These are phyloP conservation scores for Smithsoniella earleae DNA, from an alignment of 163 green algal species.

Conservation along the genomic window DNA sequence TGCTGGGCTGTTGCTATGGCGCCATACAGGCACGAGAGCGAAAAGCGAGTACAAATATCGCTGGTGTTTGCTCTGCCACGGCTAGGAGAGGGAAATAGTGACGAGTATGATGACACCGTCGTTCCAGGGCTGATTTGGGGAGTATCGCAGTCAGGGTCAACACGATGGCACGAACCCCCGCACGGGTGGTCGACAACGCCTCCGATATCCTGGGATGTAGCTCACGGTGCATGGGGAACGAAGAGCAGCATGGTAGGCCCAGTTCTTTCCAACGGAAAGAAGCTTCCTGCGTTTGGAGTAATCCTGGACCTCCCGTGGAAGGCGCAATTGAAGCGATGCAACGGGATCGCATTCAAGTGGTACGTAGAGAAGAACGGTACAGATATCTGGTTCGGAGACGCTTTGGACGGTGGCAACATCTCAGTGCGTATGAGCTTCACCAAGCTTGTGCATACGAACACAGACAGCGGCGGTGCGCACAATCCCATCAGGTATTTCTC, in stretches of 20 bases:
- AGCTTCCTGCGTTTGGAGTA: neutral
- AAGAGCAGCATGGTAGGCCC: no score
- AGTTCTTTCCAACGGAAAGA: no score
- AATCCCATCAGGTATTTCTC: neutral
- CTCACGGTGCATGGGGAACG: conserved; percentile 4
- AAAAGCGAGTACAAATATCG: neutral
- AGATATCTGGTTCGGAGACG: conserved; percentile 19
- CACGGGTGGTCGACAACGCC: neutral
- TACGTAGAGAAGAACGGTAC: neutral
- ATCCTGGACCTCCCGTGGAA: conserved; percentile 17
- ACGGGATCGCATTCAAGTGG: conserved; percentile 26
- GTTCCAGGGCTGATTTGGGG: neutral
- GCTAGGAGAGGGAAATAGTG: no score
- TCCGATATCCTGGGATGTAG: conserved; percentile 3
- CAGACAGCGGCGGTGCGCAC: conserved; percentile 13
- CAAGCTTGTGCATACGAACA: neutral
- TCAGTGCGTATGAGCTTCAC: conserved; percentile 18
- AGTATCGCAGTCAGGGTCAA: neutral
- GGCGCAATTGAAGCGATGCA: neutral
- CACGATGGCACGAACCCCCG: conserved; percentile 6
- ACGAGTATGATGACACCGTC: neutral
- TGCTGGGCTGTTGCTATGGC: conserved; percentile 13
- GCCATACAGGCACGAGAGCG: neutral
- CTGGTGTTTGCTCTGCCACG: neutral
- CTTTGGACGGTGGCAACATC: neutral